Conservation (phyloP, 805 yeast species). For the Yarrowia keelungensis region DNA sequence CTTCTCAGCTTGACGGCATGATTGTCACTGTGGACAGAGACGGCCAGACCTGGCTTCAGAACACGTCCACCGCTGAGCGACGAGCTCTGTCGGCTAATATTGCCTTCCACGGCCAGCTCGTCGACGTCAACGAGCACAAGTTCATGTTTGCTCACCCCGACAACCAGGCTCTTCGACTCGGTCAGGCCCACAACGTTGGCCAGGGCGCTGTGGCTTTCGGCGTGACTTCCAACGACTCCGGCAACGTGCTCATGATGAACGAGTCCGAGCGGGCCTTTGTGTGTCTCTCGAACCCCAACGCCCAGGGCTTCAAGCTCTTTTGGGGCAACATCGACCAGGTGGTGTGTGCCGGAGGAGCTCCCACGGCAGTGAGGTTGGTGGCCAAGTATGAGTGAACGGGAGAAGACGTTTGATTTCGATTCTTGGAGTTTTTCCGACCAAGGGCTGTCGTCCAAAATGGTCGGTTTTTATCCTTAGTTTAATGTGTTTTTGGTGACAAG, state of each 20-base stretch:
- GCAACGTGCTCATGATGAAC: slow-evolving; percentile 29
- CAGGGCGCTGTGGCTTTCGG: slow-evolving; percentile 15
- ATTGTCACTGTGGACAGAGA: slow-evolving; percentile 11
- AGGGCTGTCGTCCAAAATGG: too few relatives aligned
- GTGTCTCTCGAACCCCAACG: slow-evolving; percentile 25
- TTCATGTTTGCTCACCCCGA: slow-evolving; percentile 16
- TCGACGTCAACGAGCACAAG: slow-evolving; percentile 30
- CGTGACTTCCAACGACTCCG: slow-evolving; percentile 26
- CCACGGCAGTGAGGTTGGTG: slow-evolving; percentile 4
- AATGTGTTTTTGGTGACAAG: neutral
- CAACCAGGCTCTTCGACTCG: slow-evolving; percentile 6
- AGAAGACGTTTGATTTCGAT: neutral
- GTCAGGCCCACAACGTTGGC: slow-evolving; percentile 1
- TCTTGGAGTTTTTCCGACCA: neutral
- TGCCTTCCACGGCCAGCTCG: slow-evolving; percentile 32
- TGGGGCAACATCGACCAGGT: slow-evolving; percentile 34
- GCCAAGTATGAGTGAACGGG: slow-evolving; percentile 5
- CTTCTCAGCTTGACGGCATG: slow-evolving; percentile 23
- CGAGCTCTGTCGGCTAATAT: slow-evolving; percentile 22
- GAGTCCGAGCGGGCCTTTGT: slow-evolving; percentile 21
- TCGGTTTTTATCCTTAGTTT: neutral
- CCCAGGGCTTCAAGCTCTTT: slow-evolving; percentile 17
- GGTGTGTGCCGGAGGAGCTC: slow-evolving; percentile 27
- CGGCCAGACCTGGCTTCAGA: slow-evolving; percentile 26
- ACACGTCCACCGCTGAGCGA: slow-evolving; percentile 17